These are phyloP conservation scores for Cladosporium cucumerinum DNA, from an alignment of 2,329 filamentous ascomycete species.

Conservation along the genomic window DNA sequence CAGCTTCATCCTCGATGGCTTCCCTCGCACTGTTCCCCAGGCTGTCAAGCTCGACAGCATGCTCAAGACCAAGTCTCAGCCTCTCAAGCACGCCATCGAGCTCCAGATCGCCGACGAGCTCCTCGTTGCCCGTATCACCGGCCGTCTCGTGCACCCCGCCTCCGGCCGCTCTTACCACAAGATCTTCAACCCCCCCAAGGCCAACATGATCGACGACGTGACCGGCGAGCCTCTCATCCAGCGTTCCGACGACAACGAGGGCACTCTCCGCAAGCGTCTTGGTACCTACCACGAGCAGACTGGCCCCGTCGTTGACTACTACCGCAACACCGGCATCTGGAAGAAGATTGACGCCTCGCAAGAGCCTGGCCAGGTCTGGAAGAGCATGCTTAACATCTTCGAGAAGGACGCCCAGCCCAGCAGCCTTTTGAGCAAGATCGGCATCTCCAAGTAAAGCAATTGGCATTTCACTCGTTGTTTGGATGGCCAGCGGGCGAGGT, in stretches of 20 bases:
- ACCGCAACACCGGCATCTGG: conserved; percentile 98
- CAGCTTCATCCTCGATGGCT: conserved; percentile 98
- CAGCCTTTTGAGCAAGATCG: conserved; percentile 53
- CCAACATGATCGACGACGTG: conserved; percentile 89
- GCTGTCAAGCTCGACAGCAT: conserved; percentile 92
- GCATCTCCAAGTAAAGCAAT: conserved; percentile 47
- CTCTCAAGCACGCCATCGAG: conserved; percentile 91
- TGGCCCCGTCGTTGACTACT: conserved; percentile 87
- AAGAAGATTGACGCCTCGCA: conserved; percentile 91
- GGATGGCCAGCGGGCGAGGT: not conserved
- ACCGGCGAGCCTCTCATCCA: conserved; percentile 96
- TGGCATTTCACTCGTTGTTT: not conserved
- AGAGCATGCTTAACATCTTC: conserved; percentile 82
- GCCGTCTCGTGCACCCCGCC: conserved; percentile 90
- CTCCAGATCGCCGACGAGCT: conserved; percentile 94
- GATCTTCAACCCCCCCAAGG: conserved; percentile 97
- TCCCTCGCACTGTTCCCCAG: conserved; percentile 94
- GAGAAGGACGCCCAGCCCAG: conserved; percentile 44
- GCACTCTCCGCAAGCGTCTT: conserved; percentile 91
- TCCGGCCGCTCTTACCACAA: conserved; percentile 97
- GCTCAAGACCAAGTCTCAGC: conserved; percentile 73
- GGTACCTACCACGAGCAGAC: conserved; percentile 94
- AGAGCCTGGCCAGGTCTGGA: conserved; percentile 94
- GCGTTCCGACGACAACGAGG: conserved; percentile 94
- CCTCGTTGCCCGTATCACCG: conserved; percentile 92